Evolutionary conservation across 2,329 filamentous ascomycete species (phyloP).

Genomic region (Talaromyces atroroseus): DNA sequence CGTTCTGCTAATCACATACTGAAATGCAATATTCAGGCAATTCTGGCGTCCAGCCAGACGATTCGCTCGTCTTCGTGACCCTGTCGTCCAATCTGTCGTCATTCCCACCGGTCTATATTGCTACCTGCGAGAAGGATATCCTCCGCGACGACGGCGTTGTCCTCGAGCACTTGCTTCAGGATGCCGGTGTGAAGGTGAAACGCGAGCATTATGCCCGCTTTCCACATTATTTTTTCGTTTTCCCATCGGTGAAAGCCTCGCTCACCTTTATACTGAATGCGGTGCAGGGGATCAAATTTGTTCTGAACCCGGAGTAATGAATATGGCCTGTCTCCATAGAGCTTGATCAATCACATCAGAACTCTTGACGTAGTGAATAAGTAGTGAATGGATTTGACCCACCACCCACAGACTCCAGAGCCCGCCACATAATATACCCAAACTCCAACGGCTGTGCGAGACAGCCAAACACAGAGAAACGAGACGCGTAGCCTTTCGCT

Average conservation of each 20-base stretch:
- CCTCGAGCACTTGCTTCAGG: neutral
- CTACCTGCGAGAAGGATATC: slow-evolving; percentile 11
- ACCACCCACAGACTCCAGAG: no score
- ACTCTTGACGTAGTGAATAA: no score
- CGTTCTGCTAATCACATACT: neutral
- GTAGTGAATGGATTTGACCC: no score
- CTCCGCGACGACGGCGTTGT: slow-evolving; percentile 6
- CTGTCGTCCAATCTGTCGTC: neutral
- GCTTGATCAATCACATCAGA: no score
- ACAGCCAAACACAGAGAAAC: no score
- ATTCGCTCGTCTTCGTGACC: neutral
- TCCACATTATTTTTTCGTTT: slow-evolving; percentile 2
- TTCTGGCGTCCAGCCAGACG: neutral
- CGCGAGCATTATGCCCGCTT: neutral
- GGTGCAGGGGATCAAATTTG: neutral
- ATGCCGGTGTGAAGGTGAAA: slow-evolving; percentile 2
- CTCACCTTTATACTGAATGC: neutral
- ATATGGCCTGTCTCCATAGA: no score
- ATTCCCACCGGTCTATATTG: slow-evolving; percentile 8
- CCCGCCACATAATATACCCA: no score
- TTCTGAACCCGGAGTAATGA: neutral
- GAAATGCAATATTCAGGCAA: neutral
- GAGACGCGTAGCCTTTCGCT: no score
- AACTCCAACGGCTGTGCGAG: no score
- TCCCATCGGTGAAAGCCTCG: neutral